Base-by-base conservation (phyloP, 176 grass and related monocot species). In the Raddia guianensis region DNA sequence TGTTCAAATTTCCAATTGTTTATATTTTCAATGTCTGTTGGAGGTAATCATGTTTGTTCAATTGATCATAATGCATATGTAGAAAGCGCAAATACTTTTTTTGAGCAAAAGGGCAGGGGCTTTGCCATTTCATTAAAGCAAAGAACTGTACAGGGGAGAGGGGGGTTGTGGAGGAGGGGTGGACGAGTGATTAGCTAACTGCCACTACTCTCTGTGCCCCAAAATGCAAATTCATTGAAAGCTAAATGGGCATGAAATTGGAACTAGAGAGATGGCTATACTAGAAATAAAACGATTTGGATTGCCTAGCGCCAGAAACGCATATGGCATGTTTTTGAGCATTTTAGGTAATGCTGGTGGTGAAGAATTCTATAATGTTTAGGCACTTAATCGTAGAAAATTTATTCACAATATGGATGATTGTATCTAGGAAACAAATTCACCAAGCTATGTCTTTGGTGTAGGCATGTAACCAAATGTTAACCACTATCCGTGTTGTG, bases 351-450 rank as follows among this genome's bases (percentile, higher is more conserved):
- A 47, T 63, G 69, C 20, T 82, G 16, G 32, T 47, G 52, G 58
- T 73, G 43, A 82, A 82, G 32, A 35, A 52, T 82, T 9, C 56
- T 63, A 40, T 42, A 62, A 10, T 40, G 12, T 51, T 40, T 73
- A 16, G 37, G 49, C 70, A 40, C 15, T 9, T 16, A 32, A 73
- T 55, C 32, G 8, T 18, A n/a, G 2, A 15, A 40, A 32, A 73
- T 19, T 52, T 33, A 32, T 37, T 72, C 27, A 50, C 9, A 33
- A 49, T 37, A 49, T 80, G 50, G 40, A 56, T 45, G 63, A 42
- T 14, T 19, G 16, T 66, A 79, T 79, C 34, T 43, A 79, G 48
- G 48, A 10, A 7, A 19, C 0, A 82, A 62, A n/a, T 49, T 16
- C 56, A 60, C 33, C 9, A 6, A 63, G 46, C 63, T 52, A 27